These are phyloP conservation scores for Elsinoe ampelina DNA, from an alignment of 2,329 filamentous ascomycete genomes.

Conservation along the genomic window DNA sequence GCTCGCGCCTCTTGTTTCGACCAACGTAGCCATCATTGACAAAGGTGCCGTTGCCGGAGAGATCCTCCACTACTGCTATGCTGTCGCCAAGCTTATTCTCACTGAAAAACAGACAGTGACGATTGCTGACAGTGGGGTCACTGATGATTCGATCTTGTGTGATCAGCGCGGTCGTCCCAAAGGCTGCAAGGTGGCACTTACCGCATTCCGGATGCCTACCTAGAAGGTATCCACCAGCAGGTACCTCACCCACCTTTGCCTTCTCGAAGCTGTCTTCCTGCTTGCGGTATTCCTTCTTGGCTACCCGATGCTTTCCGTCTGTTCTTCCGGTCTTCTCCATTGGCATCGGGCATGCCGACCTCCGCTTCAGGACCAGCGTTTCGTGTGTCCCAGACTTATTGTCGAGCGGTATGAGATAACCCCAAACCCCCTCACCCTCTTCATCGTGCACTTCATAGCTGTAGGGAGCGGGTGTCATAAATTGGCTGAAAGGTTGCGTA, in stretches of 20 bases:
- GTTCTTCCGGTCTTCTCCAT: conserved; percentile 28
- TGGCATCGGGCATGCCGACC: conserved; percentile 58
- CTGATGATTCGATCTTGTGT: conserved; percentile 58
- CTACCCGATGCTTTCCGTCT: conserved; percentile 37
- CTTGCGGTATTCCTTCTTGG: conserved; percentile 47
- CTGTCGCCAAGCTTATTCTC: conserved; percentile 50
- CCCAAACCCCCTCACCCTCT: conserved; percentile 81
- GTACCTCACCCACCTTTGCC: conserved; percentile 39
- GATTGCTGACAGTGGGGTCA: conserved; percentile 76
- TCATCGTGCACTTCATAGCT: conserved; percentile 81
- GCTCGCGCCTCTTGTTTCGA: conserved; percentile 79
- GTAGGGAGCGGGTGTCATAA: conserved; percentile 59
- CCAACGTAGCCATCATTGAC: conserved; percentile 88
- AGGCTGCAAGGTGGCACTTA: conserved; percentile 39
- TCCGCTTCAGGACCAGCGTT: conserved; percentile 64
- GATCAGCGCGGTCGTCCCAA: background rate
- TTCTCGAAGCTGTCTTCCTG: conserved; percentile 54
- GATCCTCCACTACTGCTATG: conserved; percentile 74
- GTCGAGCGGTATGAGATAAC: conserved; percentile 79
- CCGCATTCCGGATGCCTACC: conserved; percentile 90
- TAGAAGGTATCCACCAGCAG: conserved; percentile 79
- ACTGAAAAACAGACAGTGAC: conserved; percentile 62
- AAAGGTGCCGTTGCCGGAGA: conserved; percentile 94
- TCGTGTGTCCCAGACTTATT: conserved; percentile 42
- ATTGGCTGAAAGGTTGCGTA: conserved; percentile 74